Evolutionary conservation across 148 eudicot species (phyloP).

Genomic region (Chenopodium suecicum): DNA sequence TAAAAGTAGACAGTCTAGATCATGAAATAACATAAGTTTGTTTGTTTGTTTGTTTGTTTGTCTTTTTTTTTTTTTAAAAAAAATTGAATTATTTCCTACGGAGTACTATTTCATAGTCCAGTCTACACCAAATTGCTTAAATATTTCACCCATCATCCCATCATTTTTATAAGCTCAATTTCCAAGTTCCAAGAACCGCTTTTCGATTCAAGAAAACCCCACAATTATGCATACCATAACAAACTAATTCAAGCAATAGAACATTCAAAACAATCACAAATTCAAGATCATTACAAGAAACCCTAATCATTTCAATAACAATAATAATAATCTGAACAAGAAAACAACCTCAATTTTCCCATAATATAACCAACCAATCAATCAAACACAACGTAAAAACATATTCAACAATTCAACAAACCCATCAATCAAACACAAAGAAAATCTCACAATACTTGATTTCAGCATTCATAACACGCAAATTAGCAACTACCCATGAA

Average conservation of each 20-base stretch:
- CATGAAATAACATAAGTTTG: too few relatives aligned
- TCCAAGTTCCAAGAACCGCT: neutral
- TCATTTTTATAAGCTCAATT: neutral
- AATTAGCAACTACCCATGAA: neutral
- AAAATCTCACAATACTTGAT: neutral
- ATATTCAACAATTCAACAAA: neutral
- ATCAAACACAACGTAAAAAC: neutral
- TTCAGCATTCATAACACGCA: neutral
- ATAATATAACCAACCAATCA: neutral
- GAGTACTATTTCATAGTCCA: neutral
- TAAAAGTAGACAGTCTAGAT: too few relatives aligned
- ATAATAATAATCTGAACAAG: neutral
- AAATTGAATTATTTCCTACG: neutral
- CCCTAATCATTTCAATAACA: neutral
- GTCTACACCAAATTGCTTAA: neutral
- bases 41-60: too few relatives aligned
- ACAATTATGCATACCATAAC: neutral
- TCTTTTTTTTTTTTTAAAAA: too few relatives aligned
- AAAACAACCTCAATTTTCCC: neutral
- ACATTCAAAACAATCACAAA: neutral
- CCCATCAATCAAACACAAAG: neutral
- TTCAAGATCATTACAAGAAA: neutral
- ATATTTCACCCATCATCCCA: neutral
- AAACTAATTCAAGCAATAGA: neutral
- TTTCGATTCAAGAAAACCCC: slow-evolving; percentile 1